Evolutionary conservation across 768 basidiomycete species (phyloP), one percentile per base, ranked within the genome.

Genomic region (Xanthoconium purpureum): DNA sequence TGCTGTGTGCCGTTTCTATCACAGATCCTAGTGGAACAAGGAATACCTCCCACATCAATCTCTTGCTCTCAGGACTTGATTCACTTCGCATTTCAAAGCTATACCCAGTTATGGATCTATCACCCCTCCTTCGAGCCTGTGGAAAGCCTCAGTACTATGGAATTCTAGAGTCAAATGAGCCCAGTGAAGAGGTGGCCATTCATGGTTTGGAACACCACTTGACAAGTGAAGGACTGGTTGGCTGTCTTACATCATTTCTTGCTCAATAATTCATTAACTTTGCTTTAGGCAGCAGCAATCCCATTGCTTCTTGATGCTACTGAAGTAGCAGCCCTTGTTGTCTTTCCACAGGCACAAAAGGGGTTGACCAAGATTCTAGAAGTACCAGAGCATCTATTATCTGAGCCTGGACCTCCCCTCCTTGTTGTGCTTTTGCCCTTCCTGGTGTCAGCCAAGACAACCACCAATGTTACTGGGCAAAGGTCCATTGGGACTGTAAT

Each of bases 81-180:
- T 75, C 70, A 9, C 61, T 89, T 13, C 66, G 68, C 28, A 73
- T 85, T 29, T 62, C 71, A 12, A 80, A 74, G 43, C 70, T 88
- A 5, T 78, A 86, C 62, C 69, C 80, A 58, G 64, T 77, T 9
- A 59, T 70, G 10, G 82, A 86, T 50, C 59, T 87, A 20, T 62
- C 70, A 18, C 54, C 74, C 3, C 69, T 89, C 13, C 64, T 85
- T 40, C 71, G 71, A 11, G 79, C 82, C 8, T 84, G 82, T 63
- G 73, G 77, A 30, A 72, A 71, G 17, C 69, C 77, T 17, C 74
- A 81, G 20, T 87, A 88, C 56, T 72, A 80, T 60, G 87, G 79
- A 3, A 76, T 75, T 52, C 58, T 89, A 6, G 74, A 71, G 28
- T 73, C 81, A 33, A 67, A 64, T 30, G 70, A 71, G 11, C 70